Conservation (phyloP, 2,329 filamentous ascomycete genomes). For the Fusarium denticulatum region DNA sequence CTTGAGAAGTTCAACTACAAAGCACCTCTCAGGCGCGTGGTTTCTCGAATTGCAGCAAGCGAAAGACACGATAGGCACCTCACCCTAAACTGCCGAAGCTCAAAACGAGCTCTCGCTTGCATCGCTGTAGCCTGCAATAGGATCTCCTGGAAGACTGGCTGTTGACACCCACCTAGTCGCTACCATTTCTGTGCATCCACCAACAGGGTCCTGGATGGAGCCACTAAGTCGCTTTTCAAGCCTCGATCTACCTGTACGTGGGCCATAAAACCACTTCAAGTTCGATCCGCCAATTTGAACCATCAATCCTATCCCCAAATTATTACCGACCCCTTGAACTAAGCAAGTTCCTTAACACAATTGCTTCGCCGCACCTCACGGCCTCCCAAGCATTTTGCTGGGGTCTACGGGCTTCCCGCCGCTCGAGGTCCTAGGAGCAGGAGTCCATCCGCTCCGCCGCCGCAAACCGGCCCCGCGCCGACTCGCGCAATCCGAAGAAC, state of each 20-base stretch:
- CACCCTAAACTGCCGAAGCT: not conserved
- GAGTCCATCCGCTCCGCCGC: conserved; percentile 34
- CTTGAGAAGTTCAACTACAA: not conserved
- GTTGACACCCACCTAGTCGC: conserved; percentile 13
- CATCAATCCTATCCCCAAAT: conserved; percentile 25
- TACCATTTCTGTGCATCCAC: conserved; percentile 27
- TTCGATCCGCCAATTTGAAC: conserved; percentile 40
- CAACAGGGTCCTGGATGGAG: conserved; percentile 42
- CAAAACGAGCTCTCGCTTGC: conserved; percentile 10
- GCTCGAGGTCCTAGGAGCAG: conserved; percentile 42
- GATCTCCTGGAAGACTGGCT: conserved; percentile 15
- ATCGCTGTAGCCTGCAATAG: conserved; percentile 8
- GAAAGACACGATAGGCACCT: not conserved
- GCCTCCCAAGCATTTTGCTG: conserved; percentile 34
- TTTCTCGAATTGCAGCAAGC: not conserved
- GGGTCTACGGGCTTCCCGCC: conserved; percentile 43
- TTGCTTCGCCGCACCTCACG: conserved; percentile 3
- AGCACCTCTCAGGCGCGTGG: not conserved
- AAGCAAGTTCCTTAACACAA: not conserved
- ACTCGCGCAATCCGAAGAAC: conserved; percentile 37
- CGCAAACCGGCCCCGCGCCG: conserved; percentile 43
- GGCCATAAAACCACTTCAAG: conserved; percentile 43
- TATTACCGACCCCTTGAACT: conserved; percentile 15
- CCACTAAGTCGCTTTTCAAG: conserved; percentile 39
- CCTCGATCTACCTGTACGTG: conserved; percentile 37